A percentile compares a stretch with the other conserved stretches of the same genome.
Conservation (phyloP, 192 early-diverging fungal genomes). For the Coemansia sp. region DNA sequence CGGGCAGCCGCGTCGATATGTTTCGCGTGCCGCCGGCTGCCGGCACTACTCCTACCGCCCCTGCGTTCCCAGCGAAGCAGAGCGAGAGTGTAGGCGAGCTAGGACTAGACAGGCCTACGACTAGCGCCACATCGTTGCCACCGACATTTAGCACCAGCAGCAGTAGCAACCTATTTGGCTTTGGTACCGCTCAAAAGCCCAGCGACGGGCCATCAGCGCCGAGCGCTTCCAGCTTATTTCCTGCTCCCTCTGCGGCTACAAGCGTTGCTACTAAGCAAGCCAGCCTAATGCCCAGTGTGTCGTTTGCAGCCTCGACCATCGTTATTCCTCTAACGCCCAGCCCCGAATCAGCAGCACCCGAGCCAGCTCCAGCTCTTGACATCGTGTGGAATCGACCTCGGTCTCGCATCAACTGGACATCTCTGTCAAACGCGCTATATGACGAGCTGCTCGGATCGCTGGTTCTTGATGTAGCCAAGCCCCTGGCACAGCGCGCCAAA, state of each 20-base stretch:
- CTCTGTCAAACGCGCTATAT: constrained; percentile 39
- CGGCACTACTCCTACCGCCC: not conserved
- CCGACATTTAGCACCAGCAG: not conserved
- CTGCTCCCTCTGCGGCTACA: not conserved
- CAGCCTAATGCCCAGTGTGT: not conserved
- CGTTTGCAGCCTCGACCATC: not conserved
- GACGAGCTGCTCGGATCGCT: constrained; percentile 34
- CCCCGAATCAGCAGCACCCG: not conserved
- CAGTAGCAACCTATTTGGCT: not conserved
- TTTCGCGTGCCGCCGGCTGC: not conserved
- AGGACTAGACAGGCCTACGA: not conserved
- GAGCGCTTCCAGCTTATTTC: not conserved
- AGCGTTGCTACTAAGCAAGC: not conserved
- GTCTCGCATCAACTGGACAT: constrained; percentile 47
- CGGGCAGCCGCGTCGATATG: not conserved
- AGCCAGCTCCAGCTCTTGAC: constrained; percentile 1
- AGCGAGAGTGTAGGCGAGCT: not conserved
- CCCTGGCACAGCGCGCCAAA: constrained; percentile 3
- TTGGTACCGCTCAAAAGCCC: not conserved
- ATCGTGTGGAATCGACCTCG: constrained; percentile 50
- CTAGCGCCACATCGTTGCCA: not conserved
- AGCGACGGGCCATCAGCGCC: not conserved
- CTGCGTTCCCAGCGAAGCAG: not conserved
- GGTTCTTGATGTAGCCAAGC: constrained; percentile 12
- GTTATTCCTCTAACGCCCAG: not conserved